Evolutionary conservation across 805 yeast genomes (phyloP).

Genomic region (Candida boleticola): DNA sequence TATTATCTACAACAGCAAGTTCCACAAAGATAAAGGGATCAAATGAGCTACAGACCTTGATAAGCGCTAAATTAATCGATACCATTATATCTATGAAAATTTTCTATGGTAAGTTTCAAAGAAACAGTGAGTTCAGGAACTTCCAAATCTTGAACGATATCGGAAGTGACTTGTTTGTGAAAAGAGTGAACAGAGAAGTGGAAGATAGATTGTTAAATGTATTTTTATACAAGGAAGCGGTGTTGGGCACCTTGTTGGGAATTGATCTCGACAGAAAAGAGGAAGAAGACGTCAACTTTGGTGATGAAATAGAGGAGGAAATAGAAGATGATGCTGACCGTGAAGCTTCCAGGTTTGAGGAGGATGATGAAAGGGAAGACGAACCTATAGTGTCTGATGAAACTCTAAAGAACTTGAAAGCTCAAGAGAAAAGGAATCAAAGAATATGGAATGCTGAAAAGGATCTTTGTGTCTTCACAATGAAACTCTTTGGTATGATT

Average conservation of each 20-base stretch:
- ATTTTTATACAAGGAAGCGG: slow-evolving; percentile 50
- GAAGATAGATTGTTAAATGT: slow-evolving; percentile 35
- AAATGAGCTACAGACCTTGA: slow-evolving; percentile 20
- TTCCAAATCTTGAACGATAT: slow-evolving; percentile 15
- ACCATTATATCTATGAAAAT: slow-evolving; percentile 29
- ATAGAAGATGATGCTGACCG: slow-evolving; percentile 5
- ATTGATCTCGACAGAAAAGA: slow-evolving; percentile 49
- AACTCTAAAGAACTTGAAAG: slow-evolving; percentile 1
- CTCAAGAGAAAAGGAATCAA: slow-evolving; percentile 7
- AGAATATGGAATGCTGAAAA: slow-evolving; percentile 38
- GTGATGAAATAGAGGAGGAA: slow-evolving; percentile 18
- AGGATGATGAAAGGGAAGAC: slow-evolving; percentile 12
- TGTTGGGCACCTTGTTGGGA: slow-evolving; percentile 33
- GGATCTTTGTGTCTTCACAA: slow-evolving; percentile 38
- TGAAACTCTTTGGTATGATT: slow-evolving; percentile 37
- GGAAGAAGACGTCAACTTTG: slow-evolving; percentile 48
- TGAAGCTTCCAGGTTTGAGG: slow-evolving; percentile 6
- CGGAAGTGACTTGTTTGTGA: slow-evolving; percentile 24
- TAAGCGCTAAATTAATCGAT: slow-evolving; percentile 30
- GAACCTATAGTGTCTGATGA: not conserved
- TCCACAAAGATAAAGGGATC: not conserved
- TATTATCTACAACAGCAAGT: slow-evolving; percentile 7
- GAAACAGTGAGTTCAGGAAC: slow-evolving; percentile 24
- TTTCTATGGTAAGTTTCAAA: slow-evolving; percentile 29
- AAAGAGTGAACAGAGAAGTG: slow-evolving; percentile 18